Base-by-base conservation (phyloP, 352 stramenopile genomes). In the Phytopythium cucurbitacearum region DNA sequence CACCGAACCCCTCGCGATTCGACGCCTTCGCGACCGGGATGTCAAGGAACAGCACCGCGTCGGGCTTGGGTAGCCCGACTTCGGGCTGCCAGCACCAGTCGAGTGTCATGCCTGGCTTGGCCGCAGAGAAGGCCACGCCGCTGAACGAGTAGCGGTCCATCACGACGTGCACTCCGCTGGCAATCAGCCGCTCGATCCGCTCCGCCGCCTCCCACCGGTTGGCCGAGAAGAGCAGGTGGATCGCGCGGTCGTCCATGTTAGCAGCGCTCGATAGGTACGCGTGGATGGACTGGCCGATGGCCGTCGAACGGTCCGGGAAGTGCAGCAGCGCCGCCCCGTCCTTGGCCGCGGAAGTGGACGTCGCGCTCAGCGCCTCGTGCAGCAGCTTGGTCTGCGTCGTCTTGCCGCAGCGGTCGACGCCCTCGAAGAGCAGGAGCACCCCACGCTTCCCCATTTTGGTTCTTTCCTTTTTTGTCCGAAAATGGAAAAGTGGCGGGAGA, bases 141-240 rank as follows among this genome's bases (percentile, higher is more conserved):
- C 93, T 99, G 80, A 97, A 99, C 34, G 95, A 85, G 57, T 95
- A 99, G 45, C 97, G 85, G 76, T 99, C 97, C 67, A 98, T 96
- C 38, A 99, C 69, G 33, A 99, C 72, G 34, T 97, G 95, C 38
- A 83, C 89, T 34, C 96, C 96, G 51, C 71, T 77, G 6, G 52
- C 46, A 5, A 97, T 63, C 40, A 92, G 65, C 3, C 71, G 53
- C 50, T 89, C 73, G 38, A 96, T 87, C 51, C 79, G 80, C 33
- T 48, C 49, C 7, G 82, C 85, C n/a, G 89, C 85, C 68, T 99
- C 98, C 98, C 97, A 99, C 47, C 98, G 94, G 78, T 99, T 99
- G 15, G 97, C 97, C 38, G 94, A 97, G 79, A 99, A 99, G 32
- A 99, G 80, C 40, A 99, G 76, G 75, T 99, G 98, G 54, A 99